Base-by-base conservation (phyloP, 441 rosid genomes). In the Gossypium schwendimanii region DNA sequence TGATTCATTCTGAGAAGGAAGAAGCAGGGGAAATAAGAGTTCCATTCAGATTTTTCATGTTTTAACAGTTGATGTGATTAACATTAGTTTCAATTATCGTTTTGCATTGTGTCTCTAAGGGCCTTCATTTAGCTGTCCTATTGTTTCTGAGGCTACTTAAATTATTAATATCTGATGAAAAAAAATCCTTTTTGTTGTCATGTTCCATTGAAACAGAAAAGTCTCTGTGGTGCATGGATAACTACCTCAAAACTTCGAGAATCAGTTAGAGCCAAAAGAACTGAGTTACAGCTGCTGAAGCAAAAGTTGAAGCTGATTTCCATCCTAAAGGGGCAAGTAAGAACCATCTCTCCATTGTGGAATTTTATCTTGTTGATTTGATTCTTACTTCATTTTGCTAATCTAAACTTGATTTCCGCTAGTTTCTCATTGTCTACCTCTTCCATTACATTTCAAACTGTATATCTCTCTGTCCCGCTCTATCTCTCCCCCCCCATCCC, bases 271-370 rank as follows among this genome's bases (percentile, higher is more conserved):
- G 72, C 76, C 9, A 94, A 86, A 78, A 83, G 89, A 84, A 78
- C 76, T 0, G 85, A 87, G 80, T 71, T 87, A 63, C 97, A 91
- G 75, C 55, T 79, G 77, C 79, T 89, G 74, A 85, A 83, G 85
- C 93, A 88, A 68, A 89, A 78, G 79, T 64, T 91, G 86, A 92
- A 88, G 86, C 54, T 92, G 61, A 72, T 69, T 70, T 83, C 82
- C 73, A 80, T 94, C 73, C 87, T 94, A 79, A 80, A 69, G 80
- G 88, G 83, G 60, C 96, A 94, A 82, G 98, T 88, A 84, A 80
- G 80, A 79, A 52, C 54, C 68, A 33, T 63, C 65, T 21, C 52
- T 8, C 41, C 61, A 18, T 50, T 39, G 2, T 41, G 33, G 33
- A 61, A 20, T 23, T 31, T 44, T 74, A 73, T 64, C 39, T 74